Conservation (phyloP, 1,139 yeast species). For the Saccharomyces hybrid region DNA sequence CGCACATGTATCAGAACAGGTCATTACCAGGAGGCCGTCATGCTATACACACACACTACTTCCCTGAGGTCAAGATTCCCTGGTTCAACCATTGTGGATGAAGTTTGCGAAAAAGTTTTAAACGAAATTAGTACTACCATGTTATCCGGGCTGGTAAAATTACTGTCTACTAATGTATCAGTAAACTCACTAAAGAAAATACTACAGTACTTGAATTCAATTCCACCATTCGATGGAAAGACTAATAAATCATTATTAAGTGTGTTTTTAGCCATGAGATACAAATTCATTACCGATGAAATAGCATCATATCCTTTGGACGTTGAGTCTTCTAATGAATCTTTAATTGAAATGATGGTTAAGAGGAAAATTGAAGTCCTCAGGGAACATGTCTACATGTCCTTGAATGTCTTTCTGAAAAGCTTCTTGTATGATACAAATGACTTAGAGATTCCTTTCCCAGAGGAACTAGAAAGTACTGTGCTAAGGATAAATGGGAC, state of each 20-base stretch:
- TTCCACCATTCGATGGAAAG: constrained; percentile 40
- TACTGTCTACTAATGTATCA: constrained; percentile 67
- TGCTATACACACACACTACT: constrained; percentile 46
- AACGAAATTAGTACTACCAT: constrained; percentile 49
- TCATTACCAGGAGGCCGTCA: constrained; percentile 77
- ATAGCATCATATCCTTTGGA: constrained; percentile 41
- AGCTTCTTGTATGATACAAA: constrained; percentile 11
- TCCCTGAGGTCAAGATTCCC: constrained; percentile 65
- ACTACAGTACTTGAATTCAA: constrained; percentile 63
- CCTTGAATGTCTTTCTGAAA: constrained; percentile 21
- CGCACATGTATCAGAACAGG: constrained; percentile 80
- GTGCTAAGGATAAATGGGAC: not conserved
- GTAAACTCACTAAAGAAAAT: constrained; percentile 73
- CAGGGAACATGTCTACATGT: constrained; percentile 47
- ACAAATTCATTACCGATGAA: constrained; percentile 52
- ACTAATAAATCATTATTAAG: constrained; percentile 32
- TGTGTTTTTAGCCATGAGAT: constrained; percentile 48
- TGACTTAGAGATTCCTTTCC: constrained; percentile 15
- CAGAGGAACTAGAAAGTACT: not conserved
- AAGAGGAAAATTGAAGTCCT: constrained; percentile 76
- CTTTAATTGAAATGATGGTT: constrained; percentile 53
- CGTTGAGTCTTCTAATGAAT: constrained; percentile 34
- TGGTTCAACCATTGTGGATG: constrained; percentile 45
- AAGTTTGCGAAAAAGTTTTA: constrained; percentile 49
- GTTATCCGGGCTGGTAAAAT: constrained; percentile 58